Percentiles rank a stretch among this genome's conserved stretches.
Conservation (phyloP, 148 eudicot species). For the Talinum fruticosum region DNA sequence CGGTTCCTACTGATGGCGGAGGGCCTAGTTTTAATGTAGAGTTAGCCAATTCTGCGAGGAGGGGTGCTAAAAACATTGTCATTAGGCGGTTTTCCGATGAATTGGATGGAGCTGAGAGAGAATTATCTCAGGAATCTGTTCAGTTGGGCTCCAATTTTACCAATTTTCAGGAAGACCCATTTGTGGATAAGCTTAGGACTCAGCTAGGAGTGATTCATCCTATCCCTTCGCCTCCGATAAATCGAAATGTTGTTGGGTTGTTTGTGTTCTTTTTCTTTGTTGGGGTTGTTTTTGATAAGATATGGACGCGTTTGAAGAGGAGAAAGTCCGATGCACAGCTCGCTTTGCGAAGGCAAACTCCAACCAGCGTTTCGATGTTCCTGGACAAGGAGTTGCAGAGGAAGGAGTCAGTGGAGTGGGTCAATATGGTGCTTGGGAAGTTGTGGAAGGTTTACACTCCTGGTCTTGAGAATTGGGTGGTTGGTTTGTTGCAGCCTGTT, state of each 20-base stretch:
- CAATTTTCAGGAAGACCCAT: slow-evolving; percentile 74
- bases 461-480: slow-evolving; percentile 88
- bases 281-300: slow-evolving; percentile 81
- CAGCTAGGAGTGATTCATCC: slow-evolving; percentile 91
- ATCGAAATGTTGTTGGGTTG: slow-evolving; percentile 54
- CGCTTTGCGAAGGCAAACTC: slow-evolving; percentile 66
- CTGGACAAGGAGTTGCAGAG: slow-evolving; percentile 91
- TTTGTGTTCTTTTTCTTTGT: slow-evolving; percentile 88
- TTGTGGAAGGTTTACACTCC: slow-evolving; percentile 87
- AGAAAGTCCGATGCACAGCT: slow-evolving; percentile 36
- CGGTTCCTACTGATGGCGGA: slow-evolving; percentile 33
- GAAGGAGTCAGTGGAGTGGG: slow-evolving; percentile 99
- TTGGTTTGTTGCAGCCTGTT: slow-evolving; percentile 91
- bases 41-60: slow-evolving; percentile 40
- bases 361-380: slow-evolving; percentile 61
- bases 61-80: slow-evolving; percentile 47
- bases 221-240: slow-evolving; percentile 82
- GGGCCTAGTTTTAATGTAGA: slow-evolving; percentile 39
- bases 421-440: slow-evolving; percentile 95
- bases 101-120: slow-evolving; percentile 28
- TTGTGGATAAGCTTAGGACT: slow-evolving; percentile 85
- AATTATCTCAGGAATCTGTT: slow-evolving; percentile 36
- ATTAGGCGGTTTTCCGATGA: slow-evolving; percentile 48
- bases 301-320: slow-evolving; percentile 75
- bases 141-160: slow-evolving; percentile 43